Conservation (phyloP, 2,329 filamentous ascomycete genomes). For the Aspergillus niger region DNA sequence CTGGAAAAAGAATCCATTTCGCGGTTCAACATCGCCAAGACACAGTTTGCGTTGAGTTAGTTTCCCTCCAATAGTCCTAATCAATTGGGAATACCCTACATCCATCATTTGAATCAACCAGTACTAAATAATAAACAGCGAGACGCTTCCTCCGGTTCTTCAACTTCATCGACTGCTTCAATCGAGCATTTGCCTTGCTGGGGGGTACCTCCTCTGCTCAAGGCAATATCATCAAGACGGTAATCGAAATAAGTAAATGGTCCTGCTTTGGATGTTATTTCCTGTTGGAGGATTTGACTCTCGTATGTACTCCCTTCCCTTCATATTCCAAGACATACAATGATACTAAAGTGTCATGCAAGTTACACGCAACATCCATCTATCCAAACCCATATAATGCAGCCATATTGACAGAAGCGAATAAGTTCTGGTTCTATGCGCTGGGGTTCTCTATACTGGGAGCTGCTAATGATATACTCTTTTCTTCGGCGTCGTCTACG, state of each 20-base stretch:
- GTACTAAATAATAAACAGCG: constrained; percentile 31
- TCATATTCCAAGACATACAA: background rate
- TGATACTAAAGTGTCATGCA: background rate
- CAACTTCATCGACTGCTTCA: constrained; percentile 65
- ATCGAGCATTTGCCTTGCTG: constrained; percentile 52
- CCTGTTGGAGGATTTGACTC: constrained; percentile 65
- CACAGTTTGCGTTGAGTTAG: constrained; percentile 45
- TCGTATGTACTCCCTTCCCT: constrained; percentile 50
- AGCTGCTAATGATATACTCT: constrained; percentile 25
- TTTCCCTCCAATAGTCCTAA: background rate
- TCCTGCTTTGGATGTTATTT: constrained; percentile 68
- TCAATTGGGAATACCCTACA: background rate
- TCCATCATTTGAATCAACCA: background rate
- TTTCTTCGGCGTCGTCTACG: constrained; percentile 24
- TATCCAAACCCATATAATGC: constrained; percentile 44
- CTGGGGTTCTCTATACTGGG: constrained; percentile 55
- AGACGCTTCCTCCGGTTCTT: constrained; percentile 69
- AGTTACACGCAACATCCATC: constrained; percentile 55
- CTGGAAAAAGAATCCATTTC: constrained; percentile 24
- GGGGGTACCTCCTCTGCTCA: constrained; percentile 20
- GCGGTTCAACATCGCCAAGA: constrained; percentile 36
- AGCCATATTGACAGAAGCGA: constrained; percentile 60
- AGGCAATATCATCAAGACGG: constrained; percentile 19
- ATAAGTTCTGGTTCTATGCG: constrained; percentile 70
- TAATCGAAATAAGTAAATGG: constrained; percentile 59